A percentile compares a stretch with the other conserved stretches of the same genome.
Conservation (phyloP, 805 yeast genomes). For the Metschnikowia drakensbergensis region DNA sequence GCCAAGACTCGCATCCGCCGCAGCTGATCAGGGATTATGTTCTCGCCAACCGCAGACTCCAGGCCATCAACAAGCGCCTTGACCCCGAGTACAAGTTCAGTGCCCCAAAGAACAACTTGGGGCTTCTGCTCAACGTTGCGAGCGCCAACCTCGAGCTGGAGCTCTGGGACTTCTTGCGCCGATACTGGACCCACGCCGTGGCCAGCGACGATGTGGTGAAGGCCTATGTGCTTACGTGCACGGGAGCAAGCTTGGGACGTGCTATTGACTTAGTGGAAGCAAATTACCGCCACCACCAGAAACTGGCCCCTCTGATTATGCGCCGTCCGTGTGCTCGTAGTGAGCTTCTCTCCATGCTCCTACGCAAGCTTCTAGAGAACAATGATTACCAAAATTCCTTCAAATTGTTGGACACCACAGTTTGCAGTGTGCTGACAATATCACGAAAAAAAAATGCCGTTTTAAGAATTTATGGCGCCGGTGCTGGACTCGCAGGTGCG, state of each 20-base stretch:
- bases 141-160: conserved; percentile 14
- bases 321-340: too few species aligned
- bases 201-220: conserved; percentile 11
- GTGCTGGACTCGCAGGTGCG: background rate
- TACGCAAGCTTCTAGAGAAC: conserved; percentile 9
- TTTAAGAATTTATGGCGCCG: background rate
- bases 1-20: conserved; percentile 5
- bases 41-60: conserved; percentile 16
- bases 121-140: conserved; percentile 11
- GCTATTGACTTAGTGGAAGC: conserved; percentile 12
- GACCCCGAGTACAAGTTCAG: conserved; percentile 5
- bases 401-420: conserved; percentile 14
- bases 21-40: conserved; percentile 12
- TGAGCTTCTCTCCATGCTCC: conserved; percentile 8
- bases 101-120: conserved; percentile 4
- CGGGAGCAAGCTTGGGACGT: conserved; percentile 3
- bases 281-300: conserved; percentile 5
- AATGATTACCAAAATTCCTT: conserved; percentile 16
- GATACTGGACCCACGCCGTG: conserved; percentile 11
- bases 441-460: background rate
- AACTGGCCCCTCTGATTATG: background rate
- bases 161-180: conserved; percentile 14
- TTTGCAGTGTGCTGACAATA: background rate
- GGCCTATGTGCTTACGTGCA: conserved; percentile 8
- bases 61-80: conserved; percentile 6